Percentiles rank a stretch among this genome's conserved stretches.
These are phyloP conservation scores for Penicillium sp. DNA, from an alignment of 2,329 filamentous ascomycete species.

Conservation along the genomic window DNA sequence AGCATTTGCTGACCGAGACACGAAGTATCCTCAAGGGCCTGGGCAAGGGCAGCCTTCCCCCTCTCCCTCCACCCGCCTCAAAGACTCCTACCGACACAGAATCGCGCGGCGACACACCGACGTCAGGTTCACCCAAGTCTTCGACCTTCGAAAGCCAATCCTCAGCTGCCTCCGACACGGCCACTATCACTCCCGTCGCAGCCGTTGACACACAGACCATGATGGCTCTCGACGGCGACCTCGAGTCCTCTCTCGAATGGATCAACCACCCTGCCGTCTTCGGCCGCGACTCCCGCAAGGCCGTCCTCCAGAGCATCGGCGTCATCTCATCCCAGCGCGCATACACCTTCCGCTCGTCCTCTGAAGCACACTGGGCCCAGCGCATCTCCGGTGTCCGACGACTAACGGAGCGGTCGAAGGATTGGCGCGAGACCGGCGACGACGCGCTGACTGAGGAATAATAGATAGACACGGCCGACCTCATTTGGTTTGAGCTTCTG, in stretches of 20 bases:
- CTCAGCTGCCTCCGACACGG: constrained; percentile 44
- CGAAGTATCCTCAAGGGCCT: constrained; percentile 94
- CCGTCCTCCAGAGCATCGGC: constrained; percentile 92
- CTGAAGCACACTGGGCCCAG: constrained; percentile 86
- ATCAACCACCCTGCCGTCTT: constrained; percentile 97
- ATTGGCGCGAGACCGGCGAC: constrained; percentile 87
- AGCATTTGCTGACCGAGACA: constrained; percentile 91
- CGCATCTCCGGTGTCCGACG: constrained; percentile 80
- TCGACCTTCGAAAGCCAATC: constrained; percentile 41
- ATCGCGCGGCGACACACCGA: constrained; percentile 44
- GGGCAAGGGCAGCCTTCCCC: constrained; percentile 90
- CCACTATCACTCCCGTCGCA: constrained; percentile 59
- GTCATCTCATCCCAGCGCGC: constrained; percentile 94
- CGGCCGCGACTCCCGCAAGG: constrained; percentile 89
- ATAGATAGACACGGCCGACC: constrained; percentile 15
- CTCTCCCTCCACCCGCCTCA: constrained; percentile 66
- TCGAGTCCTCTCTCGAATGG: constrained; percentile 92
- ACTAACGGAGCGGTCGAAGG: constrained; percentile 80
- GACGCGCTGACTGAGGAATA: constrained; percentile 68
- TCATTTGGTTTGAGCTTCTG: too few relatives aligned
- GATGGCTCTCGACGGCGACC: constrained; percentile 83
- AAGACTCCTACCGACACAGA: constrained; percentile 47
- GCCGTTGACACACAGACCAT: constrained; percentile 87
- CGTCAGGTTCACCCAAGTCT: constrained; percentile 44
- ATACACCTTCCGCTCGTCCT: constrained; percentile 88